phyloP scores from a whole-genome alignment of 768 basidiomycete species.

The Kwoniella botswanensis region DNA sequence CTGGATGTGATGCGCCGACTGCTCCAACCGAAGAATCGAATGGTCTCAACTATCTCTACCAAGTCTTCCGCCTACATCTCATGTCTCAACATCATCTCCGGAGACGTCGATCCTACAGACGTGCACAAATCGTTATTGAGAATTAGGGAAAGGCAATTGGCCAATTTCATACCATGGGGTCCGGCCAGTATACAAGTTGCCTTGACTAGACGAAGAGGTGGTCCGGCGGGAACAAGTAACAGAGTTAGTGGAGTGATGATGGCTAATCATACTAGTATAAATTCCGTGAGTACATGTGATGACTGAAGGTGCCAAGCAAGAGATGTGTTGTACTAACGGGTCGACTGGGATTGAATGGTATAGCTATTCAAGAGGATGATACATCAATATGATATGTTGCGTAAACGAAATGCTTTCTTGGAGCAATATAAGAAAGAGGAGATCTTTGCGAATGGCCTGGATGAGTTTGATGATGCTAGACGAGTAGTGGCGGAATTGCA shows the following conservation, averaged over 20 bases:
- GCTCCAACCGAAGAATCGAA: slow-evolving; percentile 95
- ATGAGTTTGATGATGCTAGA: slow-evolving; percentile 98
- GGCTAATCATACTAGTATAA: slow-evolving; percentile 98
- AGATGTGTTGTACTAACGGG: background rate
- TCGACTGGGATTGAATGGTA: background rate
- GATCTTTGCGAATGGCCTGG: slow-evolving; percentile 88
- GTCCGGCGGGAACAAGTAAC: slow-evolving; percentile 84
- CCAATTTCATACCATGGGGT: slow-evolving; percentile 99
- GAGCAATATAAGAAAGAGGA: slow-evolving; percentile 98
- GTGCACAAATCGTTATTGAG: slow-evolving; percentile 97
- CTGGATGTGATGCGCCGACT: slow-evolving; percentile 98
- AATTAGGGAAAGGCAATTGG: slow-evolving; percentile 93
- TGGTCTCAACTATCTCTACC: slow-evolving; percentile 77
- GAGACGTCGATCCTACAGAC: slow-evolving; percentile 97
- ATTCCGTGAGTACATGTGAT: slow-evolving; percentile 68
- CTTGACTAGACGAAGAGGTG: slow-evolving; percentile 78
- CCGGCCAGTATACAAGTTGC: slow-evolving; percentile 98
- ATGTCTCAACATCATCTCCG: slow-evolving; percentile 96
- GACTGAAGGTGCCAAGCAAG: background rate
- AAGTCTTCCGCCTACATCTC: slow-evolving; percentile 81
- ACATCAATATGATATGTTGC: slow-evolving; percentile 87
- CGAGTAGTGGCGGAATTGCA: slow-evolving; percentile 43
- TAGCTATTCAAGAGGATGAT: slow-evolving; percentile 95
- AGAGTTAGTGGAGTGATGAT: slow-evolving; percentile 98
- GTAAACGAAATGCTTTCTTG: slow-evolving; percentile 88